Evolutionary conservation across 139 green algal species (phyloP).

Genomic region (Chlorella sp.): DNA sequence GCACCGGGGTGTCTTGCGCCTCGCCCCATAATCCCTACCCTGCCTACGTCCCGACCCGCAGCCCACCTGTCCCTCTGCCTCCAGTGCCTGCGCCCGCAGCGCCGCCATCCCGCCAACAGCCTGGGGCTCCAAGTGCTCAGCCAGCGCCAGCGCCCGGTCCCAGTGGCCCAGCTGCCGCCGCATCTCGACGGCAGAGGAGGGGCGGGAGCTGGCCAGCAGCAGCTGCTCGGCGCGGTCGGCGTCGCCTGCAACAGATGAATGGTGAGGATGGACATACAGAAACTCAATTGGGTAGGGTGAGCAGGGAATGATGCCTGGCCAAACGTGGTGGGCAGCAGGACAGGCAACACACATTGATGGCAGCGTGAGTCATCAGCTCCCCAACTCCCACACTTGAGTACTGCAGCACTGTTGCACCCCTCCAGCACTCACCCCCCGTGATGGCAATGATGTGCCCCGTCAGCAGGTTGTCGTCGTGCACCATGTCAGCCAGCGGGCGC

Average conservation of each 20-base stretch:
- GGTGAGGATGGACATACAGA: background rate
- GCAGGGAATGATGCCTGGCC: background rate
- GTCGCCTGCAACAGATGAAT: slow-evolving; percentile 39
- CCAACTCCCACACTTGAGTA: background rate
- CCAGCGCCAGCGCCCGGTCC: slow-evolving; percentile 76
- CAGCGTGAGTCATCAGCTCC: background rate
- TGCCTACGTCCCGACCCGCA: too few relatives aligned
- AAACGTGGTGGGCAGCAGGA: background rate
- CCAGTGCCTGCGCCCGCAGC: background rate
- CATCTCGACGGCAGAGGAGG: slow-evolving; percentile 79
- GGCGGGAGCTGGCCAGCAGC: slow-evolving; percentile 67
- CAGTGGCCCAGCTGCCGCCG: slow-evolving; percentile 82
- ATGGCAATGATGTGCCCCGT: slow-evolving; percentile 73
- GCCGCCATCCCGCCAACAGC: slow-evolving; percentile 44
- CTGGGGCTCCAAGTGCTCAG: slow-evolving; percentile 69
- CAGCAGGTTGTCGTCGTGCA: slow-evolving; percentile 81
- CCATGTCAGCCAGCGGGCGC: slow-evolving; percentile 53
- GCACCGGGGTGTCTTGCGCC: too few relatives aligned
- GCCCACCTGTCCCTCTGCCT: slow-evolving; percentile 18
- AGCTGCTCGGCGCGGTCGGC: slow-evolving; percentile 73
- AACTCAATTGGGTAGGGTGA: background rate
- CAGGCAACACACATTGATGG: background rate
- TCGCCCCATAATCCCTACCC: too few relatives aligned
- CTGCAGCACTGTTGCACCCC: background rate
- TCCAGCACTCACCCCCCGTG: slow-evolving; percentile 46